Evolutionary conservation across 2,329 filamentous ascomycete genomes (phyloP).

Genomic region (Calonectria honghensis): DNA sequence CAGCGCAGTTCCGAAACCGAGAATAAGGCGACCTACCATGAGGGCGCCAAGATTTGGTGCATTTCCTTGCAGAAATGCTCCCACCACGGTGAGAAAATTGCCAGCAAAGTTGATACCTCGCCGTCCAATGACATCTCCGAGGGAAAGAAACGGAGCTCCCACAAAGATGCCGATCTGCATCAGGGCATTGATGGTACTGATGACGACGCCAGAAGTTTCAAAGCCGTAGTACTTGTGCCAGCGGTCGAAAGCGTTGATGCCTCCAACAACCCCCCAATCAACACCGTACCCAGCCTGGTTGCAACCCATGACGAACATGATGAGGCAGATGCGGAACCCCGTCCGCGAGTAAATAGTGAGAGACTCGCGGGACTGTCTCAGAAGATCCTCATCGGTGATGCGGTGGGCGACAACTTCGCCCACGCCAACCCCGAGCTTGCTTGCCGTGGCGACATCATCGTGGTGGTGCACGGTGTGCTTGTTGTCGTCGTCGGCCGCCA

Average conservation of each 20-base stretch:
- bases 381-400: slow-evolving; percentile 49
- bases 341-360: slow-evolving; percentile 45
- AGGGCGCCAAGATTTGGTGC: slow-evolving; percentile 47
- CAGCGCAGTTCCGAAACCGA: slow-evolving; percentile 50
- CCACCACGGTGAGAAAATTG: slow-evolving; percentile 46
- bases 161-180: slow-evolving; percentile 53
- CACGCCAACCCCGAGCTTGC: slow-evolving; percentile 47
- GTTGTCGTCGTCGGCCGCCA: slow-evolving; percentile 32
- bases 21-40: slow-evolving; percentile 48
- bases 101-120: slow-evolving; percentile 50
- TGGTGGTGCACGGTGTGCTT: slow-evolving; percentile 40
- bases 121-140: slow-evolving; percentile 50
- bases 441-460: slow-evolving; percentile 46
- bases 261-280: slow-evolving; percentile 52
- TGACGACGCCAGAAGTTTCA: slow-evolving; percentile 42
- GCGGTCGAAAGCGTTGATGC: slow-evolving; percentile 50
- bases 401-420: slow-evolving; percentile 49
- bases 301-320: slow-evolving; percentile 43
- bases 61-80: slow-evolving; percentile 48
- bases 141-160: slow-evolving; percentile 47
- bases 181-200: slow-evolving; percentile 50
- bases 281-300: slow-evolving; percentile 47
- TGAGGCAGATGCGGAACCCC: slow-evolving; percentile 46
- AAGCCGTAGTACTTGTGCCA: slow-evolving; percentile 53
- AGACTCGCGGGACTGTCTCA: slow-evolving; percentile 46